A percentile compares a stretch with the other conserved stretches of the same genome.
Conservation (phyloP, 129 eudicot genomes). For the Kitagawia praeruptora region DNA sequence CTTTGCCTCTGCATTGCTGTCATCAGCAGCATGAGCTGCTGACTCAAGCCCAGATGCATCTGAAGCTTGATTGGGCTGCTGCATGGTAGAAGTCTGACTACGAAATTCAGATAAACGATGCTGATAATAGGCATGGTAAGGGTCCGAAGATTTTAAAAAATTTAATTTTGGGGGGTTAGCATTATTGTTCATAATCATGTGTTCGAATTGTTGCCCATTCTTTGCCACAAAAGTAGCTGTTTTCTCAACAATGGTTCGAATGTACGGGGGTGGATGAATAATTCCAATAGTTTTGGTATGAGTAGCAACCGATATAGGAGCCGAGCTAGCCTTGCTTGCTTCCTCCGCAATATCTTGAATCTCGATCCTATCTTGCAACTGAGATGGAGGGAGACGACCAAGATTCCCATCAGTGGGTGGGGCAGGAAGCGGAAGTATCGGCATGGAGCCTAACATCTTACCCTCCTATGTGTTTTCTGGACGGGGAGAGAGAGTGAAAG, state of each 20-base stretch:
- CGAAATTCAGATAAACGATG: conserved; percentile 72
- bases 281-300: conserved; percentile 83
- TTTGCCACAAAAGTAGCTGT: conserved; percentile 80
- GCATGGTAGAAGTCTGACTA: conserved; percentile 37
- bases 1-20: conserved; percentile 30
- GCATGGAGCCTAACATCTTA: conserved; percentile 53
- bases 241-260: conserved; percentile 74
- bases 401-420: conserved; percentile 86
- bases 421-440: conserved; percentile 84
- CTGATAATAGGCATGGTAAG: conserved; percentile 87
- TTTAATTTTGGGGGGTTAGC: conserved; percentile 79
- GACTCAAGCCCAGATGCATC: conserved; percentile 40
- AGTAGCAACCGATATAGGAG: conserved; percentile 62
- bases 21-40: conserved; percentile 35
- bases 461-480: too few species aligned
- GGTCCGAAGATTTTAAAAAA: conserved; percentile 73
- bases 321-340: conserved; percentile 21
- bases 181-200: conserved; percentile 55
- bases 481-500: too few species aligned
- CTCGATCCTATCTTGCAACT: conserved; percentile 44
- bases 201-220: conserved; percentile 85
- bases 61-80: conserved; percentile 28
- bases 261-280: conserved; percentile 87
- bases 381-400: conserved; percentile 69
- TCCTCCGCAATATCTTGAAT: conserved; percentile 39